A percentile compares a stretch with the other conserved stretches of the same genome.
phyloP scores from a whole-genome alignment of 2,329 filamentous ascomycete genomes.

The Byssothecium circinans region DNA sequence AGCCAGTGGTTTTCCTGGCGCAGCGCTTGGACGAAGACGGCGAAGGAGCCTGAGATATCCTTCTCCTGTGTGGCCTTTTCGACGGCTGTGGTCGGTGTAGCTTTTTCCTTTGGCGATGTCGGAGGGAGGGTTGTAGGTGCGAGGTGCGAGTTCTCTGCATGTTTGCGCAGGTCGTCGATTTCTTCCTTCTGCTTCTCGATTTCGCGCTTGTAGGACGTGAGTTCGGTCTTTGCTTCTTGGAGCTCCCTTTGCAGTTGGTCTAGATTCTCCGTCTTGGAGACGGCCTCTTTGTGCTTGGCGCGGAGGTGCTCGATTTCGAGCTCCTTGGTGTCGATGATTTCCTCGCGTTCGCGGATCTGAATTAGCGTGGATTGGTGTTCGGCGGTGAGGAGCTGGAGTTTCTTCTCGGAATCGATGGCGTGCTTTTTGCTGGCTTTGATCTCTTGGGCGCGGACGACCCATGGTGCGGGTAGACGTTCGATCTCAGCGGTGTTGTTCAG shows the following conservation, averaged over 20 bases:
- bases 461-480: constrained; percentile 74
- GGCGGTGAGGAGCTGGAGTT: constrained; percentile 77
- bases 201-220: neutral
- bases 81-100: neutral
- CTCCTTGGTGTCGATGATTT: constrained; percentile 61
- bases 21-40: constrained; percentile 17
- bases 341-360: constrained; percentile 72
- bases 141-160: neutral
- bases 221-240: constrained; percentile 3
- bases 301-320: constrained; percentile 91
- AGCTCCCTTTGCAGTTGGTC: constrained; percentile 1
- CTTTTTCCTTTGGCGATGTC: neutral
- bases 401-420: constrained; percentile 80
- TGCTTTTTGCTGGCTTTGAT: constrained; percentile 80
- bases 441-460: constrained; percentile 79
- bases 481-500: constrained; percentile 56
- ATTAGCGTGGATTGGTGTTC: constrained; percentile 74
- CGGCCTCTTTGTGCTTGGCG: constrained; percentile 50
- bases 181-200: neutral
- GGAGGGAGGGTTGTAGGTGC: neutral
- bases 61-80: neutral
- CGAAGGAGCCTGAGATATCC: constrained; percentile 7
- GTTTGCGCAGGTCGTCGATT: neutral
- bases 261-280: constrained; percentile 21
- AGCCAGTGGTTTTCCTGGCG: constrained; percentile 23